phyloP scores from a whole-genome alignment of 257 asterid genomes.

The Solanum virginianum region DNA sequence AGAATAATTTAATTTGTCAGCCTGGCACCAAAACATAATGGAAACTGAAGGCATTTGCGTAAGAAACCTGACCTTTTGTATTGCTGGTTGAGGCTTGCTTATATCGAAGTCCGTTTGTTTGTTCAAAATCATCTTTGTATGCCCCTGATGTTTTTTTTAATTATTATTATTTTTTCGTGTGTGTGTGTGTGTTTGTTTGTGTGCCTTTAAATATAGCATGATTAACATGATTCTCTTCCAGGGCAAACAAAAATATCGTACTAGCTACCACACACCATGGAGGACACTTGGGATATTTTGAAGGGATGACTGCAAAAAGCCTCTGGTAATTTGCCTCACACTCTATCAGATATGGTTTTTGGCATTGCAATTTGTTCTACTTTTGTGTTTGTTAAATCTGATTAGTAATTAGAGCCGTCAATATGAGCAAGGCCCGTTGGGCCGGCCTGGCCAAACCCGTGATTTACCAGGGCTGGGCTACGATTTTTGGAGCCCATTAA shows the following conservation, averaged over 20 bases:
- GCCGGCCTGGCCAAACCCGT: too few species aligned
- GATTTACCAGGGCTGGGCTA: too few species aligned
- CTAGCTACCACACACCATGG: slow-evolving; percentile 79
- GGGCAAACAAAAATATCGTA: slow-evolving; percentile 59
- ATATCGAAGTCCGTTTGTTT: neutral
- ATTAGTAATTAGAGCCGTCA: neutral
- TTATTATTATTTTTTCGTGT: neutral
- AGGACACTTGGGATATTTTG: slow-evolving; percentile 76
- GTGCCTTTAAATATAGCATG: neutral
- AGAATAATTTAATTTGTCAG: neutral
- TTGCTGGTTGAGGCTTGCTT: neutral
- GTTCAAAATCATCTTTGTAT: neutral
- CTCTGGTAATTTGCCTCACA: slow-evolving; percentile 35
- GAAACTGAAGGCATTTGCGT: neutral
- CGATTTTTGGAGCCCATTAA: too few species aligned
- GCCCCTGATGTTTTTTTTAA: neutral
- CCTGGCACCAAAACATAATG: neutral
- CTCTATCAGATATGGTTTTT: neutral
- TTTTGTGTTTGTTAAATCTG: neutral
- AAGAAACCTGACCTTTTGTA: neutral
- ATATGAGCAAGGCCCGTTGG: too few species aligned
- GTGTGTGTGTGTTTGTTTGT: neutral
- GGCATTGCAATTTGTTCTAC: neutral
- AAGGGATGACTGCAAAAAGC: slow-evolving; percentile 59
- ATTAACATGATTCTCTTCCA: slow-evolving; percentile 8